phyloP scores from a whole-genome alignment of 306 rosid species.

The Notholithocarpus densiflorus region DNA sequence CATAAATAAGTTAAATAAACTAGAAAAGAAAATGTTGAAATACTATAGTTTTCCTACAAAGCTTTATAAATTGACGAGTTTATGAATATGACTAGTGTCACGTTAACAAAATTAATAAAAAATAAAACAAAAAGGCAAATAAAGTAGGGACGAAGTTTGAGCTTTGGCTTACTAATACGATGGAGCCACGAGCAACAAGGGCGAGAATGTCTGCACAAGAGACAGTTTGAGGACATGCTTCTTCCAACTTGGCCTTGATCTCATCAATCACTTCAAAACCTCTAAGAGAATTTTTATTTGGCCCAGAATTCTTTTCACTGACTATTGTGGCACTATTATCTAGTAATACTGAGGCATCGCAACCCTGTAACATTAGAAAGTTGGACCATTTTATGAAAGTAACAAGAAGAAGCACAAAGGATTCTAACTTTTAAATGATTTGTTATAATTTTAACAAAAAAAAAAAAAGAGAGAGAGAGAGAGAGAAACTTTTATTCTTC shows the following conservation, averaged over 20 bases:
- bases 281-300: conserved; percentile 71
- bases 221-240: conserved; percentile 66
- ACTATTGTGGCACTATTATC: conserved; percentile 48
- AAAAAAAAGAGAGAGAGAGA: background rate
- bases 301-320: conserved; percentile 65
- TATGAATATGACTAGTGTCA: too few relatives aligned
- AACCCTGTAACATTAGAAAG: conserved; percentile 44
- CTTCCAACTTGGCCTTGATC: conserved; percentile 70
- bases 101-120: too few relatives aligned
- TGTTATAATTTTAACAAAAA: background rate
- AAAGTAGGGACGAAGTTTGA: background rate
- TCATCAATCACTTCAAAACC: conserved; percentile 77
- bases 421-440: background rate
- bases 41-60: too few relatives aligned
- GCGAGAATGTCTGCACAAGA: conserved; percentile 88
- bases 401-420: background rate
- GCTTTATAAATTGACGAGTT: too few relatives aligned
- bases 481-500: background rate
- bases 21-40: background rate
- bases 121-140: too few relatives aligned
- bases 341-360: conserved; percentile 71
- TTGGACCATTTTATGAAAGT: background rate
- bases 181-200: conserved; percentile 78
- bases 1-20: background rate
- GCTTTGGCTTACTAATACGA: conserved; percentile 47